A percentile compares a stretch with the other conserved stretches of the same genome.
These are phyloP conservation scores for Nyssa sinensis DNA, from an alignment of 148 eudicot genomes.

Conservation along the genomic window DNA sequence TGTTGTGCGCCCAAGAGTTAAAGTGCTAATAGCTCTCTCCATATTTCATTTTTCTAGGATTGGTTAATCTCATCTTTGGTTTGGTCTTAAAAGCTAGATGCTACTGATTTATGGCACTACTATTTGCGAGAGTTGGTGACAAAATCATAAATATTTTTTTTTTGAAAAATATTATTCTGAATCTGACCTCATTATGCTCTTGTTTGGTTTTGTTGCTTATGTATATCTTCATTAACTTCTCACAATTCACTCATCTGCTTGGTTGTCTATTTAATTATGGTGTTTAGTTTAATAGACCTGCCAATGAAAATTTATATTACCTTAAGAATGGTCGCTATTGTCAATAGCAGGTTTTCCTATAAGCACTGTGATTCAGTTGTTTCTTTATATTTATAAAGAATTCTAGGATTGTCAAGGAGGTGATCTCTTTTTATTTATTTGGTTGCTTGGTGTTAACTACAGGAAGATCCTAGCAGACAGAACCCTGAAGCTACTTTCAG, in stretches of 20 bases:
- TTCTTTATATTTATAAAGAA: background rate
- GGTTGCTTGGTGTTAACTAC: slow-evolving; percentile 17
- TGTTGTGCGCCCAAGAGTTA: background rate
- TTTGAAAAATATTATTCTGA: background rate
- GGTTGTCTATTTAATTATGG: background rate
- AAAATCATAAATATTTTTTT: background rate
- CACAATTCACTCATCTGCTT: background rate
- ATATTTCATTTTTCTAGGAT: too few relatives aligned
- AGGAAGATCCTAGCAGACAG: slow-evolving; percentile 38
- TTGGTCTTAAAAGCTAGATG: background rate
- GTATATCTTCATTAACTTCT: background rate
- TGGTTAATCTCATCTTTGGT: background rate
- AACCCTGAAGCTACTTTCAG: slow-evolving; percentile 54
- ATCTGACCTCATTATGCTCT: background rate
- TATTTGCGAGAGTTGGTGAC: background rate
- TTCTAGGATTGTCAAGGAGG: background rate
- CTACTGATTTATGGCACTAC: background rate
- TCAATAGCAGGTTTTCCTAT: background rate
- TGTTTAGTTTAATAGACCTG: background rate
- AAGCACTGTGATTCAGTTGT: background rate
- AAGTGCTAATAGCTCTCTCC: background rate
- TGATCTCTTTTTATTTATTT: background rate
- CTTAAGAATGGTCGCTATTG: background rate
- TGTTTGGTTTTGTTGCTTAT: background rate
- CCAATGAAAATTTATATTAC: background rate